These are phyloP conservation scores for Picocystis sp. DNA, from an alignment of 163 green algal genomes.

Conservation along the genomic window DNA sequence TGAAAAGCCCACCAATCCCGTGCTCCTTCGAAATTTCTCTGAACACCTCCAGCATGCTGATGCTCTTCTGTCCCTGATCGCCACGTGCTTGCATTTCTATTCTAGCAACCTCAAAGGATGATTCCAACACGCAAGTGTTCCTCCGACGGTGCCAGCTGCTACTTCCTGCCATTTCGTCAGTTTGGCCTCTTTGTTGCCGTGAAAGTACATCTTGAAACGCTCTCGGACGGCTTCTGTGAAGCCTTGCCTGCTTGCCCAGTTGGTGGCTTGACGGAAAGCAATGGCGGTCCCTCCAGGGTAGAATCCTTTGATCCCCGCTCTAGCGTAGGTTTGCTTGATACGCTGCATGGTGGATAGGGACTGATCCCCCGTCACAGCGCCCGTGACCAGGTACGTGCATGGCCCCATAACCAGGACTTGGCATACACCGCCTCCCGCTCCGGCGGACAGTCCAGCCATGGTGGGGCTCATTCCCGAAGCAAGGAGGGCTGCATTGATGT, in stretches of 20 bases:
- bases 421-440: slow-evolving; percentile 20
- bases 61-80: slow-evolving; percentile 6
- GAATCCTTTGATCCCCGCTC: slow-evolving; percentile 18
- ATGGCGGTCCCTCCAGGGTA: slow-evolving; percentile 28
- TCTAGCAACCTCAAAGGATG: slow-evolving; percentile 24
- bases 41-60: neutral
- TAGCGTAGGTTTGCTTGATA: slow-evolving; percentile 13
- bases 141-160: slow-evolving; percentile 15
- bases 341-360: slow-evolving; percentile 11
- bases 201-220: slow-evolving; percentile 12
- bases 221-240: slow-evolving; percentile 25
- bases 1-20: slow-evolving; percentile 20
- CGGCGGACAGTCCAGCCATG: slow-evolving; percentile 16
- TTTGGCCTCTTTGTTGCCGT: slow-evolving; percentile 13
- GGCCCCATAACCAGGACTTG: slow-evolving; percentile 25
- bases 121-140: slow-evolving; percentile 26
- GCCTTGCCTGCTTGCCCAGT: slow-evolving; percentile 26
- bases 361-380: slow-evolving; percentile 15
- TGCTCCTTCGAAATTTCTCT: too few relatives aligned
- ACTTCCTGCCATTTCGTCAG: slow-evolving; percentile 21
- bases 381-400: slow-evolving; percentile 26
- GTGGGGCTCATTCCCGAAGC: slow-evolving; percentile 9
- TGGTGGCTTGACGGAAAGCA: slow-evolving; percentile 25
- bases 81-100: slow-evolving; percentile 22
- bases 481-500: slow-evolving; percentile 13